Conservation (phyloP, 768 basidiomycete species). For the Panellus pusillus region DNA sequence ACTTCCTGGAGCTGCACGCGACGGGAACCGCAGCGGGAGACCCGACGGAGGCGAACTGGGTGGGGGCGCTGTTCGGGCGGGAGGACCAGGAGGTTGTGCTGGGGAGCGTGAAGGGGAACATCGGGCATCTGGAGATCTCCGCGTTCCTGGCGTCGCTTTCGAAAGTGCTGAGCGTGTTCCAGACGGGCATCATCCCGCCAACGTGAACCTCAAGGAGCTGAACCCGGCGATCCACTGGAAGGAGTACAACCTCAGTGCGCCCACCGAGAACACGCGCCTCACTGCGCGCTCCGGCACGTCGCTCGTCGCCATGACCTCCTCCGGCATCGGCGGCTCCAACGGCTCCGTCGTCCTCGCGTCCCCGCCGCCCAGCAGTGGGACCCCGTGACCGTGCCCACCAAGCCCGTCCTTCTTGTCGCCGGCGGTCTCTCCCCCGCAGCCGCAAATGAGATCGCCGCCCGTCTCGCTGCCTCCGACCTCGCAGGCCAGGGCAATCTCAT, state of each 20-base stretch:
- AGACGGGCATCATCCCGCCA: conserved; percentile 38
- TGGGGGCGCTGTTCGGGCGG: conserved; percentile 38
- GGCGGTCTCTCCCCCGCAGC: conserved; percentile 38
- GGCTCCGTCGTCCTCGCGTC: conserved; percentile 41
- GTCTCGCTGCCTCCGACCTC: conserved; percentile 1
- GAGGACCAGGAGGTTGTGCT: conserved; percentile 33
- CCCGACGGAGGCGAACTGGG: conserved; percentile 51
- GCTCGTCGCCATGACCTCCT: conserved; percentile 40
- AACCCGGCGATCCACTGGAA: conserved; percentile 43
- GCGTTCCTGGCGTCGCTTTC: conserved; percentile 45
- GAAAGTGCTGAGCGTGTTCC: conserved; percentile 41
- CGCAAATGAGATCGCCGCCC: conserved; percentile 9
- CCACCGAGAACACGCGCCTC: conserved; percentile 29
- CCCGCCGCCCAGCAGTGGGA: conserved; percentile 18
- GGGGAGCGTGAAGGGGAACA: conserved; percentile 48
- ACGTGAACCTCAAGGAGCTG: conserved; percentile 33
- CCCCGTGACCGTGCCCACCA: not conserved
- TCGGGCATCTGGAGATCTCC: conserved; percentile 44
- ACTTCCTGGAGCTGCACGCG: conserved; percentile 51
- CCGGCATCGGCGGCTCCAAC: conserved; percentile 46
- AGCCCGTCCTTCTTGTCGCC: conserved; percentile 32
- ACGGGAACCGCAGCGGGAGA: conserved; percentile 54
- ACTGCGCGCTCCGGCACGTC: conserved; percentile 18
- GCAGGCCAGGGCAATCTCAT: conserved; percentile 1
- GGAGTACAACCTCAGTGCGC: conserved; percentile 35